These are phyloP conservation scores for Pseudozyma pruni DNA, from an alignment of 1,284 basidiomycete genomes.

Conservation along the genomic window DNA sequence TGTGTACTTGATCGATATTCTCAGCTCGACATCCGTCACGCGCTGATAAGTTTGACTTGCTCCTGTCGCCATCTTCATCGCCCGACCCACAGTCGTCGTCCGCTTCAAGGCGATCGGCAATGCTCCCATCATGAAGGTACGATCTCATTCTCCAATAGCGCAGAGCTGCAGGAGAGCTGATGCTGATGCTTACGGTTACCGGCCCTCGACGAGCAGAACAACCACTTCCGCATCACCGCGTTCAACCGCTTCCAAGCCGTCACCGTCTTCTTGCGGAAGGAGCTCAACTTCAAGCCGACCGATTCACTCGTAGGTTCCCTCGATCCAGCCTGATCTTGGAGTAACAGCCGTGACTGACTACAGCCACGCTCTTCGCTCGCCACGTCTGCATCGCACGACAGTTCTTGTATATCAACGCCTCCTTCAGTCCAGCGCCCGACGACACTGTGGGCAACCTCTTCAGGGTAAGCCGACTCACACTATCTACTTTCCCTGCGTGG, in stretches of 20 bases:
- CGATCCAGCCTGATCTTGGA: too few relatives aligned
- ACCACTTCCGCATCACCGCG: constrained; percentile 96
- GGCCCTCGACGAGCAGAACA: constrained; percentile 71
- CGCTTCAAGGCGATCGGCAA: constrained; percentile 99
- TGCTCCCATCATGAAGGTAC: constrained; percentile 90
- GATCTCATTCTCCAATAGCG: not conserved
- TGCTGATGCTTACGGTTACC: too few relatives aligned
- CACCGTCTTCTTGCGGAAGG: constrained; percentile 89
- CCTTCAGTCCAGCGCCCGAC: constrained; percentile 92
- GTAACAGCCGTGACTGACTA: too few relatives aligned
- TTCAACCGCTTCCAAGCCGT: constrained; percentile 95
- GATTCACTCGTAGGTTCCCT: constrained; percentile 82
- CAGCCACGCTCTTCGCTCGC: too few relatives aligned
- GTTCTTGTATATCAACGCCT: constrained; percentile 99
- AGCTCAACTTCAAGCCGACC: constrained; percentile 85
- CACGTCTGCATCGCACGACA: constrained; percentile 64
- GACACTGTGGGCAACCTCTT: constrained; percentile 89
- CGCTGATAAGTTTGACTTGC: not conserved
- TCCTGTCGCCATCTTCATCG: not conserved
- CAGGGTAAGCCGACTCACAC: constrained; percentile 52
- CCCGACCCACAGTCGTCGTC: constrained; percentile 87
- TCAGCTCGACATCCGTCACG: not conserved
- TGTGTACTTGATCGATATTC: constrained; percentile 10
- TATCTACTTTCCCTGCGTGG: not conserved
- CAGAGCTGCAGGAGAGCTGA: too few relatives aligned